Evolutionary conservation across 352 stramenopile species (phyloP).

Genomic region (Phytophthora agathidicida): DNA sequence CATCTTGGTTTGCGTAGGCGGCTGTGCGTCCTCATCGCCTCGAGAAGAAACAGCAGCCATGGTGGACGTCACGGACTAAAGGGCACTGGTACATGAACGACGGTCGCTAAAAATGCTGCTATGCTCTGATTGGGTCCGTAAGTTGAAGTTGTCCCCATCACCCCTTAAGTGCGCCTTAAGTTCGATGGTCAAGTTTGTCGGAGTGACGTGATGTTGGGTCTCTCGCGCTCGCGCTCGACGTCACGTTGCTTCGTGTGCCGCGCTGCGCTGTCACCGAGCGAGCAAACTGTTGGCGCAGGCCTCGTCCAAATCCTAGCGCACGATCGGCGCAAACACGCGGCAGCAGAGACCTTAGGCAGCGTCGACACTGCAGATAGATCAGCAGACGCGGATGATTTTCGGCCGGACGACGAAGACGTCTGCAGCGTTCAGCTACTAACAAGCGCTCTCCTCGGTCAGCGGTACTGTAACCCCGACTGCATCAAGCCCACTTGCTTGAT

Average conservation of each 20-base stretch:
- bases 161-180: constrained; percentile 19
- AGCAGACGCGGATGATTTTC: constrained; percentile 19
- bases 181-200: constrained; percentile 15
- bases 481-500: no score
- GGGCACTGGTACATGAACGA: neutral
- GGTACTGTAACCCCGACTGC: no score
- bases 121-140: constrained; percentile 8
- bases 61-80: neutral
- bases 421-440: neutral
- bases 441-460: neutral
- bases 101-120: constrained; percentile 24
- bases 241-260: constrained; percentile 8
- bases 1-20: constrained; percentile 12
- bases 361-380: constrained; percentile 6
- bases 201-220: constrained; percentile 18
- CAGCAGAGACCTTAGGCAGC: constrained; percentile 21
- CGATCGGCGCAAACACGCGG: constrained; percentile 10
- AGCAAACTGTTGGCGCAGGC: constrained; percentile 18
- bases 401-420: constrained; percentile 13
- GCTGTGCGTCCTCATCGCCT: neutral
- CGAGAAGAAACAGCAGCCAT: constrained; percentile 17
- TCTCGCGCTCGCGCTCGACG: constrained; percentile 6
- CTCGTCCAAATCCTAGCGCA: constrained; percentile 27
- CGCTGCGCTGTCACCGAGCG: constrained; percentile 6
- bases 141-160: constrained; percentile 29